phyloP scores from a whole-genome alignment of 2,329 filamentous ascomycete species.

The Xylaria sp. region DNA sequence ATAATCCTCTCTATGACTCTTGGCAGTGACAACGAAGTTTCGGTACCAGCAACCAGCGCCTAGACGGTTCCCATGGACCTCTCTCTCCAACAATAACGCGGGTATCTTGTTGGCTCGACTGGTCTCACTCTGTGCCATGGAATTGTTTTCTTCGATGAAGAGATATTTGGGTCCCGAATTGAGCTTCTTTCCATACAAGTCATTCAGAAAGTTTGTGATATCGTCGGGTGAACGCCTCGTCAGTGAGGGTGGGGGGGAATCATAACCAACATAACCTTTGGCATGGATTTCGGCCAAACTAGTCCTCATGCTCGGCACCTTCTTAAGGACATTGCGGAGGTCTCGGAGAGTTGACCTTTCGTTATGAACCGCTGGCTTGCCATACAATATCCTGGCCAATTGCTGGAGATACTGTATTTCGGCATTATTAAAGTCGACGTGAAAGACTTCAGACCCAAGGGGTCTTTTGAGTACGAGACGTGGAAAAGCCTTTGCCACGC shows the following conservation, averaged over 20 bases:
- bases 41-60: conserved; percentile 55
- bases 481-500: conserved; percentile 26
- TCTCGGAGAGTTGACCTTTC: conserved; percentile 40
- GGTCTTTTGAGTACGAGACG: conserved; percentile 30
- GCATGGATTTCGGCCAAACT: conserved; percentile 40
- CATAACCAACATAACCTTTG: conserved; percentile 37
- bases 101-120: conserved; percentile 51
- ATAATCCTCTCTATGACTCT: conserved; percentile 61
- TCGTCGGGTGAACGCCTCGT: conserved; percentile 49
- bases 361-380: conserved; percentile 28
- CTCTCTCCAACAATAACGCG: conserved; percentile 60
- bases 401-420: conserved; percentile 45
- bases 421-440: conserved; percentile 47
- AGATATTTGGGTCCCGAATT: conserved; percentile 44
- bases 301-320: conserved; percentile 32
- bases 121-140: conserved; percentile 45
- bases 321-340: conserved; percentile 48
- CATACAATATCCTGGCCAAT: conserved; percentile 44
- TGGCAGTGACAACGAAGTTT: conserved; percentile 60
- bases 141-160: conserved; percentile 49
- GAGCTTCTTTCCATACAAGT: conserved; percentile 48
- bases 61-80: conserved; percentile 59
- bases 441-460: conserved; percentile 39
- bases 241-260: conserved; percentile 38
- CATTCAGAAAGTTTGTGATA: conserved; percentile 53